These are phyloP conservation scores for Astrothelium macrocarpum DNA, from an alignment of 495 filamentous ascomycete genomes.

Conservation along the genomic window DNA sequence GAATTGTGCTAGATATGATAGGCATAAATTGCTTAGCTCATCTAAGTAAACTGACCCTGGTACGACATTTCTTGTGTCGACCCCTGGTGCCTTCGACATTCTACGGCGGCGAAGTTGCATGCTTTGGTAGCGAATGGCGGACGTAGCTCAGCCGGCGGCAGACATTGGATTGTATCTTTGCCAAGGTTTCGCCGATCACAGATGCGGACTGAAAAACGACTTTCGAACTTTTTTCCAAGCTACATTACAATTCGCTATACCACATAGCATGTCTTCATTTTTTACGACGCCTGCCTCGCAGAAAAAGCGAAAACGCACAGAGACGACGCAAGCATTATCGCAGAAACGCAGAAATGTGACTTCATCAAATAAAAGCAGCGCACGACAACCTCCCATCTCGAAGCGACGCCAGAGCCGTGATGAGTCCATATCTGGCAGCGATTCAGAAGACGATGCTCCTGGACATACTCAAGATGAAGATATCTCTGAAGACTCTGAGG, in stretches of 20 bases:
- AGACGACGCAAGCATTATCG: constrained; percentile 10
- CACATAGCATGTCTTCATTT: constrained; percentile 32
- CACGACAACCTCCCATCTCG: constrained; percentile 13
- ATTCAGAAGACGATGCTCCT: constrained; percentile 53
- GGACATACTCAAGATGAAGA: constrained; percentile 25
- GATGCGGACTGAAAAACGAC: background rate
- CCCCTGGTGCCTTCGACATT: too few species aligned
- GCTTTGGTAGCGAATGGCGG: background rate
- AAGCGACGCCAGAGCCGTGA: constrained; percentile 21
- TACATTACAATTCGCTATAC: constrained; percentile 1
- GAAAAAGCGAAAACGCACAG: constrained; percentile 33
- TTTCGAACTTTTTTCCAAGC: background rate
- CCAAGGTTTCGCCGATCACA: background rate
- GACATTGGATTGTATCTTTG: too few species aligned
- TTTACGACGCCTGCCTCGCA: constrained; percentile 36
- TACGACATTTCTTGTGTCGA: too few species aligned
- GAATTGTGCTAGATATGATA: too few species aligned
- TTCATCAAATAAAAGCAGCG: constrained; percentile 20
- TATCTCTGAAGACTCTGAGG: constrained; percentile 39
- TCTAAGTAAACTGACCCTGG: too few species aligned
- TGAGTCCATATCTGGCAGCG: constrained; percentile 79
- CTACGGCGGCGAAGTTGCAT: background rate
- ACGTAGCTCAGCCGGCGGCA: too few species aligned
- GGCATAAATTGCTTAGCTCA: too few species aligned
- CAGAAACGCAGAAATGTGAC: background rate